Evolutionary conservation across 176 grass and related monocot genomes (phyloP).

Genomic region (Hyparrhenia diplandra): DNA sequence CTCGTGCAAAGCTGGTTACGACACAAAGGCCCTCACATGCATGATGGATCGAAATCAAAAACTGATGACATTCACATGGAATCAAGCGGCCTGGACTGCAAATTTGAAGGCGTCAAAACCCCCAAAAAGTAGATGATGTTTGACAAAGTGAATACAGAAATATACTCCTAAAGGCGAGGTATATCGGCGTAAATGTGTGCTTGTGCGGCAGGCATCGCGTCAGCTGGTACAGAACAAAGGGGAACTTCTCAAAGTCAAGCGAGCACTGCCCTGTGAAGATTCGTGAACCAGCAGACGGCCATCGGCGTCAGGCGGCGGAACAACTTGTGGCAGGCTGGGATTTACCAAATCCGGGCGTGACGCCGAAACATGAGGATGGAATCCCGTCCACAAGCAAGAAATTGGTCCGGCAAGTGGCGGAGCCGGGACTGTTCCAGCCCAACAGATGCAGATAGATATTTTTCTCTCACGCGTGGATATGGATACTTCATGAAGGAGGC

Average conservation of each 20-base stretch:
- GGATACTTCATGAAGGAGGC: too few relatives aligned
- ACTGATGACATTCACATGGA: neutral
- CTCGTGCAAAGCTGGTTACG: neutral
- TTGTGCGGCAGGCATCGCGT: neutral
- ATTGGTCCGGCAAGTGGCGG: neutral
- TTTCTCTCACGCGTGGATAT: too few relatives aligned
- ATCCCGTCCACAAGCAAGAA: neutral
- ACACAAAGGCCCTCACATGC: neutral
- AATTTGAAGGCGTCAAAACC: neutral
- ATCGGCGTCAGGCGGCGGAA: neutral
- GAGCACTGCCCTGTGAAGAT: neutral
- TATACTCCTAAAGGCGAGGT: neutral
- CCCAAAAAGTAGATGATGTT: neutral
- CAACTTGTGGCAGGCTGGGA: neutral
- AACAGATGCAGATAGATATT: too few relatives aligned
- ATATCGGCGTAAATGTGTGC: neutral
- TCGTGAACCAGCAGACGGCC: conserved; percentile 3
- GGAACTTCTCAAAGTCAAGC: neutral
- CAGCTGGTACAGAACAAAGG: neutral
- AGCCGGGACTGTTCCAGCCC: neutral
- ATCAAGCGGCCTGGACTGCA: neutral
- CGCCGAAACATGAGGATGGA: neutral
- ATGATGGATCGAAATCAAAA: neutral
- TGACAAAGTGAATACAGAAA: neutral
- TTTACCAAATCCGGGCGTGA: conserved; percentile 19